Conservation (phyloP, 176 grass and related monocot genomes). For the Alopecurus myosuroides region DNA sequence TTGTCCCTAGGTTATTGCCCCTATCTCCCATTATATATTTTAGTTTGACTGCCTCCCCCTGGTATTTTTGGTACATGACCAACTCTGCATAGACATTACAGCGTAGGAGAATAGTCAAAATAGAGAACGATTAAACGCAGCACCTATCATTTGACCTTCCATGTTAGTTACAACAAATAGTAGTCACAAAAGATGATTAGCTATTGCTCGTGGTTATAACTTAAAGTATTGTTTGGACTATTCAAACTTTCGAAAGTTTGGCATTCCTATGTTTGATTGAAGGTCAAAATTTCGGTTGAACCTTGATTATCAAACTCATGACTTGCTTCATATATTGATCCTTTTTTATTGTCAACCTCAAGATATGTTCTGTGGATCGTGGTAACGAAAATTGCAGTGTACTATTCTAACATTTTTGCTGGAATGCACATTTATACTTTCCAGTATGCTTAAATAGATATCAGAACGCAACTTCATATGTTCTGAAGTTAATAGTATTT, state of each 20-base stretch:
- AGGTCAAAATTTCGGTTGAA: background rate
- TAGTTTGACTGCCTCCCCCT: background rate
- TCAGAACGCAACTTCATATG: background rate
- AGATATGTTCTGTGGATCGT: slow-evolving; percentile 3
- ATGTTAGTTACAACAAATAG: background rate
- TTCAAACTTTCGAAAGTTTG: background rate
- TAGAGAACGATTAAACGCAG: background rate
- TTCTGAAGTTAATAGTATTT: slow-evolving; percentile 22
- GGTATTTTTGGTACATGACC: background rate
- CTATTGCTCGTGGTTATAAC: background rate
- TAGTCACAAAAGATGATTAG: background rate
- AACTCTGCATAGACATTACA: background rate
- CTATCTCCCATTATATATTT: background rate
- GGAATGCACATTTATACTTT: background rate
- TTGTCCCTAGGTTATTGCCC: background rate
- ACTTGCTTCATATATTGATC: background rate
- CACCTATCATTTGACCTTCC: background rate
- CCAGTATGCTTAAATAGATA: background rate
- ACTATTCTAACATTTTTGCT: background rate
- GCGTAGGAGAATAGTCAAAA: background rate
- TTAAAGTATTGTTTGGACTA: background rate
- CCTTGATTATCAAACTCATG: background rate
- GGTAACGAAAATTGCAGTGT: background rate
- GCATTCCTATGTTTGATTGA: background rate
- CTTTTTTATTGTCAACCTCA: background rate